Base-by-base conservation (phyloP, 805 yeast species). In the Spathaspora arborariae region DNA sequence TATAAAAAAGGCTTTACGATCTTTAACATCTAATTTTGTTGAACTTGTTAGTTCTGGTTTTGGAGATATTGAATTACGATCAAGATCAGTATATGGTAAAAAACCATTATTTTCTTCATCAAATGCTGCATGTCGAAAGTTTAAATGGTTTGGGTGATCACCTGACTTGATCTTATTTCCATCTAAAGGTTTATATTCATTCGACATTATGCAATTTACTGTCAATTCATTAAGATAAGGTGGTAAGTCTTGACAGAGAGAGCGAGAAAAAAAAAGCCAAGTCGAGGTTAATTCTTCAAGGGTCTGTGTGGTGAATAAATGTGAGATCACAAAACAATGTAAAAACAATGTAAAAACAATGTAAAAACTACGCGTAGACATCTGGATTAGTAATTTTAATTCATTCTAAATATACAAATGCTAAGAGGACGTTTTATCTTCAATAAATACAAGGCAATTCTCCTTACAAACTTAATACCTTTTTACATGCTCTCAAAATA, bases 401-500 rank as follows among this genome's bases (percentile, higher is more conserved):
- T 27, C n/a, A 7, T 30, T 30, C 35, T 30, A 30, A 30, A 30
- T 30, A 30, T 30, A 30, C 35, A 30, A 30, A 30, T 30, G 35
- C 35, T n/a, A 16, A 30, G 10, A 16, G n/a, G 10, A 27, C 15
- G 10, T 20, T 13, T 18, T 13, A 3, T 18, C 20, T 20, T n/a
- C n/a, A n/a, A n/a, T n/a, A n/a, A n/a, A n/a, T n/a, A n/a, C n/a
- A n/a, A n/a, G n/a, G n/a, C n/a, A n/a, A n/a, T n/a, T 37, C 6
- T 18, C 5, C 20, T 37, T 81, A 82, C 66, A 85, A 75, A 45
- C 88, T 81, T 69, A 87, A 76, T 41, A 84, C 91, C 70, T 85
- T 85, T 74, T 83, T 88, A 56, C 80, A 79, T 56, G 90, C 97
- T 79, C 90, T 85, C 64, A 87, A 80, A 60, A 94, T 87, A 55